Conservation (phyloP, 768 basidiomycete species). For the Suillus subluteus region DNA sequence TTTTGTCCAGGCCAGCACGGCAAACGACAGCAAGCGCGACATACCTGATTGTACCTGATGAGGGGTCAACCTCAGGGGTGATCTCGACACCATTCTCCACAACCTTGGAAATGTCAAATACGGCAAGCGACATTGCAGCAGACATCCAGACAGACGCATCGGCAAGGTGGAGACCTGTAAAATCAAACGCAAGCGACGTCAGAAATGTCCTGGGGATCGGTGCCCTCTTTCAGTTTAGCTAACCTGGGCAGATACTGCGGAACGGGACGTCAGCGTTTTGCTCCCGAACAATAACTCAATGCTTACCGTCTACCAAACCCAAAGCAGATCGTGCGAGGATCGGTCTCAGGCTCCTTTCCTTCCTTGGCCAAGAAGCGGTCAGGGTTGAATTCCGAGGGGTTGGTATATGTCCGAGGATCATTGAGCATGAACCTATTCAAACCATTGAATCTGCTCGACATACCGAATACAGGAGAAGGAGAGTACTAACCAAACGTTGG, state of each 20-base stretch:
- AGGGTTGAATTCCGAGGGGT: slow-evolving; percentile 61
- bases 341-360: slow-evolving; percentile 46
- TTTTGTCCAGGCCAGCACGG: background rate
- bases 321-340: slow-evolving; percentile 66
- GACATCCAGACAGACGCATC: slow-evolving; percentile 46
- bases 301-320: slow-evolving; percentile 69
- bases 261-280: slow-evolving; percentile 11
- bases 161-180: slow-evolving; percentile 48
- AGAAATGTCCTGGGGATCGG: slow-evolving; percentile 18
- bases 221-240: background rate
- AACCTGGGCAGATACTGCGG: slow-evolving; percentile 34
- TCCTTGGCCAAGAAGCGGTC: slow-evolving; percentile 54
- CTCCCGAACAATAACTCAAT: slow-evolving; percentile 12
- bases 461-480: slow-evolving; percentile 9
- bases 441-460: background rate
- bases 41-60: slow-evolving; percentile 60
- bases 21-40: no score
- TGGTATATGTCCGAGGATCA: slow-evolving; percentile 45
- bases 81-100: slow-evolving; percentile 44
- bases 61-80: slow-evolving; percentile 54
- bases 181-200: slow-evolving; percentile 13
- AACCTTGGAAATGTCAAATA: slow-evolving; percentile 44
- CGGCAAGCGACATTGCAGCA: slow-evolving; percentile 42
- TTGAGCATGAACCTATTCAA: slow-evolving; percentile 34
- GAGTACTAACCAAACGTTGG: slow-evolving; percentile 26